Conservation (phyloP, 305 asterid genomes). For the Fraxinus dipetala region DNA sequence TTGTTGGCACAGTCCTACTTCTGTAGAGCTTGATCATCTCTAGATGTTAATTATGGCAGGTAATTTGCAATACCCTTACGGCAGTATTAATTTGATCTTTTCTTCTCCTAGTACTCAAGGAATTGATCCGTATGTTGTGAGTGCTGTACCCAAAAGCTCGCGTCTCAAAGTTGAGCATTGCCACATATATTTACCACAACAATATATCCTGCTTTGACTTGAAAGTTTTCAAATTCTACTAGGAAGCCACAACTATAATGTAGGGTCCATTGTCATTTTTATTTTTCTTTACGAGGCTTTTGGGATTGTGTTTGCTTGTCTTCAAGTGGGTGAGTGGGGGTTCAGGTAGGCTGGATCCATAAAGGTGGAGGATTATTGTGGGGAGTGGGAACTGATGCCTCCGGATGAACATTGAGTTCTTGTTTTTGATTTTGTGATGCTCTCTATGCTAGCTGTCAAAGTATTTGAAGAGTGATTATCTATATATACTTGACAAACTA, state of each 20-base stretch:
- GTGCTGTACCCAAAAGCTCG: background rate
- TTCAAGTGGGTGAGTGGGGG: background rate
- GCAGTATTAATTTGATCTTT: background rate
- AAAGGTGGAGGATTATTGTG: background rate
- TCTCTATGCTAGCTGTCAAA: background rate
- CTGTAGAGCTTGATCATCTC: constrained; percentile 2
- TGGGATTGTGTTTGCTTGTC: background rate
- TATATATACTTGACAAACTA: background rate
- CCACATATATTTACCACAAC: background rate
- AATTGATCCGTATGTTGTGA: background rate
- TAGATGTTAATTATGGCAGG: constrained; percentile 1
- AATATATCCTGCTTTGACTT: background rate
- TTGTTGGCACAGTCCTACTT: constrained; percentile 10
- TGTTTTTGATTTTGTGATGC: background rate
- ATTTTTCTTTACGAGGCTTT: background rate
- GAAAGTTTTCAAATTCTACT: background rate
- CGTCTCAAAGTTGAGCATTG: background rate
- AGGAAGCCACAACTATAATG: background rate
- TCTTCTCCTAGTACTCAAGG: constrained; percentile 1
- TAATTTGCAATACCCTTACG: background rate
- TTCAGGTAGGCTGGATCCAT: background rate
- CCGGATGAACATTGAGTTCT: background rate
- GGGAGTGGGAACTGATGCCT: background rate
- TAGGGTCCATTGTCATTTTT: background rate
- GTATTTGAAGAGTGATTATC: background rate